A percentile compares a stretch with the other conserved stretches of the same genome.
Conservation (phyloP, 495 filamentous ascomycete species). For the Neurospora discreta region DNA sequence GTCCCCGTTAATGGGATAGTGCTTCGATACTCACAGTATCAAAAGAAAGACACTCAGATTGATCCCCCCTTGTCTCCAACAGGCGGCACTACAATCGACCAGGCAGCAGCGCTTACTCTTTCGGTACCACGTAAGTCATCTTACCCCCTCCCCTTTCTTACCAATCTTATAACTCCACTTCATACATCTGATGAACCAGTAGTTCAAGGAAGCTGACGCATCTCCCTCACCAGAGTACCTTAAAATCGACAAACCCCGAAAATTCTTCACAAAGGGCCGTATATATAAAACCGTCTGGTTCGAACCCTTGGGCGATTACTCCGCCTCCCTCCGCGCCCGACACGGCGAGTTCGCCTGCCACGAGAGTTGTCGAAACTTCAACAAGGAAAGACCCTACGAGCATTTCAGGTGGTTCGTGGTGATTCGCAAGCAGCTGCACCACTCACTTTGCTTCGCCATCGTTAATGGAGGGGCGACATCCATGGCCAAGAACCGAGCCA, state of each 20-base stretch:
- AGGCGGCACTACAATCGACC: neutral
- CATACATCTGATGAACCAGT: too few species aligned
- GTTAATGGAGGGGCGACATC: slow-evolving; percentile 9
- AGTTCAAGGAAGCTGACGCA: neutral
- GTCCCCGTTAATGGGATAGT: neutral
- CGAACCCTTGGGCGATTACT: slow-evolving; percentile 11
- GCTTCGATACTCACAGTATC: neutral
- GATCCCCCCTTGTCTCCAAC: neutral
- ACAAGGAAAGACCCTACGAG: slow-evolving; percentile 11
- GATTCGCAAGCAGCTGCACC: slow-evolving; percentile 15
- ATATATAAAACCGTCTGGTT: slow-evolving; percentile 27
- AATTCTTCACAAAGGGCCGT: slow-evolving; percentile 29
- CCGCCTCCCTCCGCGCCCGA: neutral
- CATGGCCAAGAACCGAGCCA: neutral
- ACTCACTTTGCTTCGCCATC: slow-evolving; percentile 25
- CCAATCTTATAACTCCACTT: neutral
- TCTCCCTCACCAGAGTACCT: slow-evolving; percentile 8
- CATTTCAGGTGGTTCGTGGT: slow-evolving; percentile 25
- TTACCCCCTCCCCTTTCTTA: neutral
- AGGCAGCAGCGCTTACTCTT: neutral
- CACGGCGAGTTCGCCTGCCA: slow-evolving; percentile 10
- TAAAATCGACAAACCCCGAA: slow-evolving; percentile 22
- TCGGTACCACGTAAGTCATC: neutral
- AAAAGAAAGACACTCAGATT: neutral
- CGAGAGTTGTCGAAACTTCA: slow-evolving; percentile 6